A percentile compares a stretch with the other conserved stretches of the same genome.
Conservation (phyloP, 768 basidiomycete genomes). For the Leucocoprinus sp. region DNA sequence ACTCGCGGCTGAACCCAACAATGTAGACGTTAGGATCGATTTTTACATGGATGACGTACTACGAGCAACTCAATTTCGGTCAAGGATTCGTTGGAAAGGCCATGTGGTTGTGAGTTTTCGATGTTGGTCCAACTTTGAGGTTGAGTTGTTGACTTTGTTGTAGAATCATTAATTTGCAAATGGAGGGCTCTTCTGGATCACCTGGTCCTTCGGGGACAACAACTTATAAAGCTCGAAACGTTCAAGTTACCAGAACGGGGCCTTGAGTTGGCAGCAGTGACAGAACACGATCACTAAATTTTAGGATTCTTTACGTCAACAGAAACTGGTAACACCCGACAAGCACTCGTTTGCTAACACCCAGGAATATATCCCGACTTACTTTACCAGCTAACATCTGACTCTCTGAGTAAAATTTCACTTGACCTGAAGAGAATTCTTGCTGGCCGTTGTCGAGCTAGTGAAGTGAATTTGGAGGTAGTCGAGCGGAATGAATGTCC, state of each 20-base stretch:
- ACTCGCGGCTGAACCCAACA: constrained; percentile 29
- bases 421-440: too few species aligned
- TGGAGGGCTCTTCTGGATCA: constrained; percentile 38
- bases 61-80: constrained; percentile 30
- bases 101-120: constrained; percentile 30
- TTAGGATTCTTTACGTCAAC: background rate
- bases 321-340: constrained; percentile 13
- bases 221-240: constrained; percentile 34
- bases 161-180: constrained; percentile 39
- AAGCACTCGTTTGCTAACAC: too few species aligned
- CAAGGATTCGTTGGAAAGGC: constrained; percentile 32
- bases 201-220: constrained; percentile 34
- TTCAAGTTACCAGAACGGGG: constrained; percentile 29
- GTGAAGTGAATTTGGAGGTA: too few species aligned
- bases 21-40: constrained; percentile 30
- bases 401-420: too few species aligned
- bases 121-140: background rate
- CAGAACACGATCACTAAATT: background rate
- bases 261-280: constrained; percentile 12
- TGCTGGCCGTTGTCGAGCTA: too few species aligned
- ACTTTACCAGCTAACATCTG: too few species aligned
- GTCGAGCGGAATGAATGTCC: too few species aligned
- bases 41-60: constrained; percentile 33
- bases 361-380: too few species aligned
- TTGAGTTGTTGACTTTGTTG: background rate